Conservation (phyloP, 331 rosid species). For the Stylosanthes scabra region DNA sequence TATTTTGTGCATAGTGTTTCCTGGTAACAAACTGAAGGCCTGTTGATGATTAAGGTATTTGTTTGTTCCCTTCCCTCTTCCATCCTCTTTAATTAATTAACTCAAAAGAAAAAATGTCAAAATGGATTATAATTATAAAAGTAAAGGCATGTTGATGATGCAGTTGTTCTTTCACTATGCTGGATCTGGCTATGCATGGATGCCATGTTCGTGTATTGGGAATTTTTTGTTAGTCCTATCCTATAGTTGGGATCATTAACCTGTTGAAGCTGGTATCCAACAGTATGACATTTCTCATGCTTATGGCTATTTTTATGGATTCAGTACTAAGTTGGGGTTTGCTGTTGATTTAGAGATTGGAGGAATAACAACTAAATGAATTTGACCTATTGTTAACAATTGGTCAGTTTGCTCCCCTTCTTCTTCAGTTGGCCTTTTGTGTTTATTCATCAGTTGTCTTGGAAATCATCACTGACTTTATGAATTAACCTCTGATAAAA, state of each 20-base stretch:
- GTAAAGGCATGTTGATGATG: conserved; percentile 8
- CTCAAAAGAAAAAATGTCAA: not conserved
- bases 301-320: not conserved
- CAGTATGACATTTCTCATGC: not conserved
- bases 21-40: not conserved
- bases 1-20: not conserved
- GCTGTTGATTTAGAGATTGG: conserved; percentile 29
- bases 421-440: conserved; percentile 15
- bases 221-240: conserved; percentile 8
- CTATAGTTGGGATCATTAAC: conserved; percentile 17
- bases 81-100: not conserved
- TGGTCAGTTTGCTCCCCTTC: not conserved
- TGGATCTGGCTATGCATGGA: conserved; percentile 3
- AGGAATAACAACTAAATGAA: conserved; percentile 27
- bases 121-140: not conserved
- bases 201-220: conserved; percentile 30
- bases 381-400: conserved; percentile 21
- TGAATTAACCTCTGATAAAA: not conserved
- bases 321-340: conserved; percentile 12
- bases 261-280: not conserved
- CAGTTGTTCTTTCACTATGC: conserved; percentile 2
- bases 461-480: not conserved
- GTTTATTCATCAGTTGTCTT: not conserved
- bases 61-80: not conserved
- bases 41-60: not conserved